Evolutionary conservation across 306 rosid species (phyloP).

Genomic region (Dalbergia cochinchinensis): DNA sequence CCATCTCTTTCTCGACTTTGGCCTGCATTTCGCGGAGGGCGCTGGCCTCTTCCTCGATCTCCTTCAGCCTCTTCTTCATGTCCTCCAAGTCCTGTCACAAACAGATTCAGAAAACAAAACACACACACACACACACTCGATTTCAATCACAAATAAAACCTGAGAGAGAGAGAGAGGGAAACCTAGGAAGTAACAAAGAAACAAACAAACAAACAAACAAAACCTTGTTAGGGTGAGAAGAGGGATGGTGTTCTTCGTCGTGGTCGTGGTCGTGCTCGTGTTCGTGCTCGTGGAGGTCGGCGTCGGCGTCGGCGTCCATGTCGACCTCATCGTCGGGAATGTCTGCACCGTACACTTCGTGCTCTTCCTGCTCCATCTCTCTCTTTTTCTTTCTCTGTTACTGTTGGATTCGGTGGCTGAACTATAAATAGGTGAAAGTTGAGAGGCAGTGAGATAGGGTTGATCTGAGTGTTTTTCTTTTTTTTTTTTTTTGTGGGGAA

Average conservation of each 20-base stretch:
- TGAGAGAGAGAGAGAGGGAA: neutral
- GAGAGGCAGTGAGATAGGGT: neutral
- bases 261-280: constrained; percentile 31
- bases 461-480: too few species aligned
- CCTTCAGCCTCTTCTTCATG: constrained; percentile 97
- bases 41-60: constrained; percentile 95
- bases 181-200: neutral
- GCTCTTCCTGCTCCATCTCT: constrained; percentile 58
- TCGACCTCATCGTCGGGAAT: constrained; percentile 55
- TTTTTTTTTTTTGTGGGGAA: neutral
- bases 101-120: neutral
- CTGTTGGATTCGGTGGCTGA: neutral
- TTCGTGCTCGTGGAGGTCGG: constrained; percentile 33
- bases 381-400: constrained; percentile 5
- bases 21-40: constrained; percentile 99
- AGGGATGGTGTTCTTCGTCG: neutral
- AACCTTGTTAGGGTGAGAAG: constrained; percentile 50
- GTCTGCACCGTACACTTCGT: constrained; percentile 57
- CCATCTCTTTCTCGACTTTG: constrained; percentile 99
- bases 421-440: neutral
- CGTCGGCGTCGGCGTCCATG: constrained; percentile 49
- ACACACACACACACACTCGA: too few species aligned
- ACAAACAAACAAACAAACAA: constrained; percentile 36
- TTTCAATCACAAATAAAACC: neutral
- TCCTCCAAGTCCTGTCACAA: constrained; percentile 86